Conservation (phyloP, 371 early-diverging fungal genomes). For the Apophysomyces elegans region DNA sequence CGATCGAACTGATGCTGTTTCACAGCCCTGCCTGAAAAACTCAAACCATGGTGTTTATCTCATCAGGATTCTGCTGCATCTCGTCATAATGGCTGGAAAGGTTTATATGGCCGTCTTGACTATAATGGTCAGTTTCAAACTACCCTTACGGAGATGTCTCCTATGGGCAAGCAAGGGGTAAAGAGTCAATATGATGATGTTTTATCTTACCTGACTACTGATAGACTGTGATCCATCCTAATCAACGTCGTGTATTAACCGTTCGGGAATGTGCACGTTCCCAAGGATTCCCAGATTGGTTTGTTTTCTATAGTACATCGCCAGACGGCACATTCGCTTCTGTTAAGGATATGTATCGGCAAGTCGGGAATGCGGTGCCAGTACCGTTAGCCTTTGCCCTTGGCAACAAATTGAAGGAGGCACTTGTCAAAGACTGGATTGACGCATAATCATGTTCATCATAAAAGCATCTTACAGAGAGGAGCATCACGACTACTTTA, state of each 20-base stretch:
- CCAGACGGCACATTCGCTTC: conserved; percentile 12
- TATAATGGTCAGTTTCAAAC: conserved; percentile 56
- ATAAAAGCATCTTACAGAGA: no score
- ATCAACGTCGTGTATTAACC: conserved; percentile 56
- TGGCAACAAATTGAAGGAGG: conserved; percentile 43
- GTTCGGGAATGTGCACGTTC: conserved; percentile 66
- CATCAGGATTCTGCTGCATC: conserved; percentile 49
- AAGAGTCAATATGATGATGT: background rate
- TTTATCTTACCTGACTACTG: no score
- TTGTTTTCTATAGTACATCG: conserved; percentile 41
- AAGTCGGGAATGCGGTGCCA: conserved; percentile 70
- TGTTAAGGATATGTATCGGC: conserved; percentile 53
- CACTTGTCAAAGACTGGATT: conserved; percentile 35
- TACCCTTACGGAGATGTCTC: conserved; percentile 54
- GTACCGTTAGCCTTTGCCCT: conserved; percentile 58
- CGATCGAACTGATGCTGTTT: background rate
- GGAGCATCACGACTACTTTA: no score
- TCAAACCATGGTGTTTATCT: conserved; percentile 56
- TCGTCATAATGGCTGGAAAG: conserved; percentile 60
- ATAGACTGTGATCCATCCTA: conserved; percentile 44
- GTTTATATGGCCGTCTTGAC: conserved; percentile 56
- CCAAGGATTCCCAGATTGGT: conserved; percentile 34
- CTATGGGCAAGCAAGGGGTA: conserved; percentile 61
- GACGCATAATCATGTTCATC: background rate
- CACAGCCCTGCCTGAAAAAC: conserved; percentile 48